phyloP scores from a whole-genome alignment of 192 early-diverging fungal genomes.

The Coemansia sp. region DNA sequence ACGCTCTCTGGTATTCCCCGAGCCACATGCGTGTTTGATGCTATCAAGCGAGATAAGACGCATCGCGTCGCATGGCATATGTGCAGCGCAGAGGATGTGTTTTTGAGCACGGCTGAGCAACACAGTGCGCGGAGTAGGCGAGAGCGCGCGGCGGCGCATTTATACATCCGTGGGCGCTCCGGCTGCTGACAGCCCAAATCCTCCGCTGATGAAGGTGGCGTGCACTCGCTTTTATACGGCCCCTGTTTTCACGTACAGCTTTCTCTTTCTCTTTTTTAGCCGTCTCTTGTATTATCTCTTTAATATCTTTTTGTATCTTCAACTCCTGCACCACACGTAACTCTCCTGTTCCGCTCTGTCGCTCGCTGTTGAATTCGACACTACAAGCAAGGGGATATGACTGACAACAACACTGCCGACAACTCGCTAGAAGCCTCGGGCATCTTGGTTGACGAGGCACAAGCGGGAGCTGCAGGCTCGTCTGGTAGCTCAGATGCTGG shows the following conservation, averaged over 20 bases:
- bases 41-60: background rate
- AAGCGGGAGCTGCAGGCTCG: background rate
- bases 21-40: background rate
- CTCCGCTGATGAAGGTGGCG: background rate
- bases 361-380: conserved; percentile 1
- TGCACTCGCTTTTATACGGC: background rate
- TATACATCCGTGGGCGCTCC: background rate
- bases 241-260: background rate
- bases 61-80: background rate
- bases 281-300: background rate
- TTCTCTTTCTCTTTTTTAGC: background rate
- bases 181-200: conserved; percentile 3
- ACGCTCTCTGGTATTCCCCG: background rate
- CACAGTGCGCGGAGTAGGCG: background rate
- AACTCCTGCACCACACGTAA: background rate
- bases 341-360: background rate
- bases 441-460: conserved; percentile 30
- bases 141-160: background rate
- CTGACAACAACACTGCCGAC: conserved; percentile 14
- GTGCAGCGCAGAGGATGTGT: background rate
- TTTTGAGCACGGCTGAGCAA: background rate
- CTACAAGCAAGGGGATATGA: conserved; percentile 9
- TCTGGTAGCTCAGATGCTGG: background rate
- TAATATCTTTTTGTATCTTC: background rate
- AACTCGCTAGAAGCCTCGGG: conserved; percentile 41